Evolutionary conservation across 352 stramenopile species (phyloP), one percentile per base, ranked within the genome.

Genomic region (Globisporangium emineosum): DNA sequence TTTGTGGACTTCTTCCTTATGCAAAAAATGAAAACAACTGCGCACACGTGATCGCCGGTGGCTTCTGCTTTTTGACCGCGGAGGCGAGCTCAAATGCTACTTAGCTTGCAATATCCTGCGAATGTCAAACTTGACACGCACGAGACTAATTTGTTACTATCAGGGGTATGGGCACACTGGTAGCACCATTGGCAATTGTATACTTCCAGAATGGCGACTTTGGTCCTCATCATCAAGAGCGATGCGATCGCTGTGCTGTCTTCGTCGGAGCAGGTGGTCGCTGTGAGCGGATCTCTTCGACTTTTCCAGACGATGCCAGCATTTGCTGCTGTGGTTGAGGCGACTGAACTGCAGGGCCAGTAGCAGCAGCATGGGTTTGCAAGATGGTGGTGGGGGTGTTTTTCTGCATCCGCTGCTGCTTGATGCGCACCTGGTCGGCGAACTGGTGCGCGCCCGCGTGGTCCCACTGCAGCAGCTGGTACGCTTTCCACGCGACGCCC

Each of bases 381-480:
- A 45, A 19, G 49, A 15, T 32, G 25, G n/a, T 42, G 25, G 53
- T 45, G 25, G n/a, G 33, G 12, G 2, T 37, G 25, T 32, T 35
- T 25, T 65, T 64, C 15, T 71, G 70, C 50, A 66, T 32, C 7
- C 65, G 67, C 47, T 75, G 64, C 49, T 75, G 67, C 30, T 71
- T 73, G 43, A 47, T 4, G 7, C 71, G 68, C 13, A 77, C 73
- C 50, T 73, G 50, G 37, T 81, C 75, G 2, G 69, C 68, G 25
- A 81, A 64, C 13, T 78, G 73, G 33, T 71, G 62, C 15, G 76
- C 73, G 35, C 65, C 68, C 9, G 62, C 25, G 66, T 81, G 64
- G 49, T 79, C 73, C 29, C 75, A 52, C 52, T 79, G 76, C 15
- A 79, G 45, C 30, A 73, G 76, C 43, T 78, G 76, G 21, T 69